Evolutionary conservation across 2,329 filamentous ascomycete genomes (phyloP), one percentile per base, ranked within the genome.

Genomic region (Diaporthe sp.): DNA sequence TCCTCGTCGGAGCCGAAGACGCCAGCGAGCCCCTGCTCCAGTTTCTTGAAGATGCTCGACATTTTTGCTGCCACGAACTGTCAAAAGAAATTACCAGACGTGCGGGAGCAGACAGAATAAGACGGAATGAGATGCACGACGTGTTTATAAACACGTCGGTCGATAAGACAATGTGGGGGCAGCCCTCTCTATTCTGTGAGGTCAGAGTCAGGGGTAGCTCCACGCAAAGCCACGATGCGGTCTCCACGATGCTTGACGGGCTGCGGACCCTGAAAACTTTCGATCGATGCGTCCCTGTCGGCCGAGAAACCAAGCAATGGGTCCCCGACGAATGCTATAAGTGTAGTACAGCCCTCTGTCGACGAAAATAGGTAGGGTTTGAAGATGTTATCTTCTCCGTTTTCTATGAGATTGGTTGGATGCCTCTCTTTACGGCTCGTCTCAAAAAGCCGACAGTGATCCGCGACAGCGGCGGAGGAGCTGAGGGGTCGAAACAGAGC

Each of bases 41-140:
- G 83, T 79, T 88, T 87, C 73, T 84, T 84, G 76, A 88, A 84
- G 77, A 90, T 78, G 73, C 80, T 78, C 71, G 84, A 83, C 86
- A 73, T 73, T n/a, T 55, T 73, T 65, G 71, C 58, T 55, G 15
- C 58, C 51, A 42, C 9, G 3, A 3, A 86, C 87, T 71, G 71
- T 76, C 53, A 28, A 63, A 31, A 42, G 53, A 39, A n/a, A 42
- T 71, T 37, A 57, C 63, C 37, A 31, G 53, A 31, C 37, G 49
- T 55, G 47, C 49, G 49, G 25, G 47, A 17, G 53, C 37, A 73
- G 49, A 57, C 37, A 73, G 49, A 57, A 39, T 22, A 65, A 53
- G 28, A 51, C 17, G 31, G 31, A 42, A 20, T 55, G 71, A 42
- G 51, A 22, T 42, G 37, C 20, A 57, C 47, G 58, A 28, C 49